phyloP scores from a whole-genome alignment of 805 yeast genomes.

The Candida koratica region DNA sequence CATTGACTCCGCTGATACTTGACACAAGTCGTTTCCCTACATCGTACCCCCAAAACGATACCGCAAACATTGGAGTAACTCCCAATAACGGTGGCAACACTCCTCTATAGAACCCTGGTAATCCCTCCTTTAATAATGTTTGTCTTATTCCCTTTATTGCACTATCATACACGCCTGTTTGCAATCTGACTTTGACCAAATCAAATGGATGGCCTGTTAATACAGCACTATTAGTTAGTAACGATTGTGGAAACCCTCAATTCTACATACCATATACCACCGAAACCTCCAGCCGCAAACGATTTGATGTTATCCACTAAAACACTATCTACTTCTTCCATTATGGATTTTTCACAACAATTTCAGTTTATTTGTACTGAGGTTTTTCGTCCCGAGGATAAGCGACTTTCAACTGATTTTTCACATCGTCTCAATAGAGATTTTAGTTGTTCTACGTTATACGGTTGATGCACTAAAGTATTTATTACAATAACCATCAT shows the following conservation, averaged over 20 bases:
- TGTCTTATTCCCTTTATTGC: conserved; percentile 64
- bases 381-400: conserved; percentile 7
- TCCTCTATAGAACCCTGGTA: conserved; percentile 83
- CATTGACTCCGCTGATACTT: conserved; percentile 33
- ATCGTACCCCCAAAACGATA: conserved; percentile 97
- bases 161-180: conserved; percentile 68
- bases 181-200: conserved; percentile 85
- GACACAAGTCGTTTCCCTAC: conserved; percentile 77
- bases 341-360: conserved; percentile 12
- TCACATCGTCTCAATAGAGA: too few species aligned
- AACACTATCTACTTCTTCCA: conserved; percentile 46
- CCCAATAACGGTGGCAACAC: conserved; percentile 94
- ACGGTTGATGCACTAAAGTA: too few species aligned
- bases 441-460: background rate
- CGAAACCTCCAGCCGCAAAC: conserved; percentile 89
- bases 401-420: conserved; percentile 7
- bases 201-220: conserved; percentile 96
- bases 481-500: too few species aligned
- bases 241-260: background rate
- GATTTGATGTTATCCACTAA: conserved; percentile 79
- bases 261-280: conserved; percentile 61
- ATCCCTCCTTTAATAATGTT: conserved; percentile 72
- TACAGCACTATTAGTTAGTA: conserved; percentile 58
- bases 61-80: conserved; percentile 98
- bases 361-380: conserved; percentile 3